These are phyloP conservation scores for Aspergillus bridgeri DNA, from an alignment of 495 filamentous ascomycete species.

Conservation along the genomic window DNA sequence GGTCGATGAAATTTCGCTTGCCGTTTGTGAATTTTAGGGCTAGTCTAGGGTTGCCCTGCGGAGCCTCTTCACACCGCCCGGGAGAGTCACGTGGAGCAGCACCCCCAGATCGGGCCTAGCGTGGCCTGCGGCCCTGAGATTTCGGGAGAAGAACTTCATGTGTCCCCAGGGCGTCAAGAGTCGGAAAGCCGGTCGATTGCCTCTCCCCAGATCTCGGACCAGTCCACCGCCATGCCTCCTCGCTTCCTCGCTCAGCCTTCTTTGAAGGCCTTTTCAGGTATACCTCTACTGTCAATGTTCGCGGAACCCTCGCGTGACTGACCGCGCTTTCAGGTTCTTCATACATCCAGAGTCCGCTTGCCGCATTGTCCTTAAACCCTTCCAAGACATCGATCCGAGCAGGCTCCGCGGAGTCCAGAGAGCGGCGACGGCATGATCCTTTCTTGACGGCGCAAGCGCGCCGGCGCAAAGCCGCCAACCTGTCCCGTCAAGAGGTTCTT, in stretches of 20 bases:
- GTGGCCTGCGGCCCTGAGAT: constrained; percentile 25
- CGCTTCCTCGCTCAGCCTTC: constrained; percentile 64
- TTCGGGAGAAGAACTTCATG: constrained; percentile 22
- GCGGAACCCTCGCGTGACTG: background rate
- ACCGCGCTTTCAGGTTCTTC: constrained; percentile 28
- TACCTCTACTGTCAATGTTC: constrained; percentile 11
- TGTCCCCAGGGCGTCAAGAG: constrained; percentile 14
- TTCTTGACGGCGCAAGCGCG: constrained; percentile 60
- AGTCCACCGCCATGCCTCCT: constrained; percentile 60
- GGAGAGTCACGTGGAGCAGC: constrained; percentile 13
- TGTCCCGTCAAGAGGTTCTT: constrained; percentile 67
- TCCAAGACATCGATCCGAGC: constrained; percentile 34
- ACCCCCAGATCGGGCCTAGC: constrained; percentile 26
- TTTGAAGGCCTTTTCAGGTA: constrained; percentile 61
- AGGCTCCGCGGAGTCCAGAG: constrained; percentile 34
- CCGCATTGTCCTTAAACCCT: constrained; percentile 27
- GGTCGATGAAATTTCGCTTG: constrained; percentile 41
- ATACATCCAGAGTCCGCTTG: constrained; percentile 28
- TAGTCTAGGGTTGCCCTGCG: constrained; percentile 27
- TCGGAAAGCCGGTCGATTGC: background rate
- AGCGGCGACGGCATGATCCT: constrained; percentile 38
- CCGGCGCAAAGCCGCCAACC: constrained; percentile 75
- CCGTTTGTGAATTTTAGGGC: constrained; percentile 42
- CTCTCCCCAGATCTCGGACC: background rate
- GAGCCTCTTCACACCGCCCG: constrained; percentile 7